A percentile compares a stretch with the other conserved stretches of the same genome.
Evolutionary conservation across 345 rosid genomes (phyloP).

Genomic region (Pseudoturritis turrita): DNA sequence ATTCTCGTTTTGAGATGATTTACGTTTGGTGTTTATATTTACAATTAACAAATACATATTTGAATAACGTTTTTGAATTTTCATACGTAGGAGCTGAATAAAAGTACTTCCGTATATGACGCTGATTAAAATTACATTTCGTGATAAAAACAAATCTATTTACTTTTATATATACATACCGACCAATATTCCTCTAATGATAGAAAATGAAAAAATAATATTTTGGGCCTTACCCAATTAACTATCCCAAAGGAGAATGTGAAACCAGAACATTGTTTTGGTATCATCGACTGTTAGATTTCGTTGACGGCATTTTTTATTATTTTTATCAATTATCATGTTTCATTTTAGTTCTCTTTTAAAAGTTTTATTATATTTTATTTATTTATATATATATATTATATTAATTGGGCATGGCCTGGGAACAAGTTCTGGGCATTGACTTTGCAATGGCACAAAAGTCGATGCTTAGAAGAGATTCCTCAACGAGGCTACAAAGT

Average conservation of each 20-base stretch:
- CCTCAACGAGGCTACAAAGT: conserved; percentile 58
- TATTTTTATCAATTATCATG: background rate
- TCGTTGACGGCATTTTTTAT: background rate
- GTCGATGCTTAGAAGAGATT: conserved; percentile 47
- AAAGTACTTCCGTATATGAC: background rate
- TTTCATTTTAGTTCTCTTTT: background rate
- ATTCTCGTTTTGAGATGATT: no score
- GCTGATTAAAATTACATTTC: no score
- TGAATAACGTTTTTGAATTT: background rate
- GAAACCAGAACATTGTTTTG: conserved; percentile 18
- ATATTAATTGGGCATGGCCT: background rate
- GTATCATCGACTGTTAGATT: conserved; percentile 14
- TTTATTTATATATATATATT: background rate
- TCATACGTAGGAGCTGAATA: background rate
- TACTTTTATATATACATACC: background rate
- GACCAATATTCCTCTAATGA: background rate
- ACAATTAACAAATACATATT: background rate
- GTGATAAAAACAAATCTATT: background rate
- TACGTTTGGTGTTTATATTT: background rate
- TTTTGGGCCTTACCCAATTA: background rate
- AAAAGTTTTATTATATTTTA: background rate
- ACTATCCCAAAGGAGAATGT: background rate
- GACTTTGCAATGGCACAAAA: conserved; percentile 47
- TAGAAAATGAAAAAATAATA: background rate
- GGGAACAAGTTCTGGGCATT: conserved; percentile 56